phyloP scores from a whole-genome alignment of 2,329 filamentous ascomycete genomes.

The Phialophora expanda region DNA sequence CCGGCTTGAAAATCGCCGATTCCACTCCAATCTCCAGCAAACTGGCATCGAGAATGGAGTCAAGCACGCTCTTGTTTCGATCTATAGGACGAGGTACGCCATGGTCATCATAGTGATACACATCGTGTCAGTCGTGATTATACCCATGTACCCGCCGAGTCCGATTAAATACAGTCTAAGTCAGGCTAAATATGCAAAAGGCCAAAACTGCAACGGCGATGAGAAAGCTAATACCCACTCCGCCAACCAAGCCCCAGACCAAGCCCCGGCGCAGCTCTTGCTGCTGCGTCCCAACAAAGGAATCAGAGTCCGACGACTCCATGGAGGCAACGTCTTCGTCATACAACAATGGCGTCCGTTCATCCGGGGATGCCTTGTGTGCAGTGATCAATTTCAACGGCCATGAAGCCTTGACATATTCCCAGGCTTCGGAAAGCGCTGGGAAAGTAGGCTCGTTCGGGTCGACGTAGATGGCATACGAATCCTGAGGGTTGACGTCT shows the following conservation, averaged over 20 bases:
- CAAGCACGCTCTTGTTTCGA: not conserved
- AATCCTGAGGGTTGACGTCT: slow-evolving; percentile 62
- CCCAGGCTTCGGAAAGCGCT: slow-evolving; percentile 60
- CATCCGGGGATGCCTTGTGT: not conserved
- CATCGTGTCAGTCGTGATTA: not conserved
- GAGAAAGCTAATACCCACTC: slow-evolving; percentile 5
- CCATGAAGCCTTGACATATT: slow-evolving; percentile 4
- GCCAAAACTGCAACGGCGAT: slow-evolving; percentile 10
- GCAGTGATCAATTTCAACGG: slow-evolving; percentile 1
- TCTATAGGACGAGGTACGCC: not conserved
- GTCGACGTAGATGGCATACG: slow-evolving; percentile 76
- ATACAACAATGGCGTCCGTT: slow-evolving; percentile 10
- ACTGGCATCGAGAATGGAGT: not conserved
- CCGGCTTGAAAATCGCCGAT: not conserved
- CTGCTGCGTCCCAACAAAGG: slow-evolving; percentile 8
- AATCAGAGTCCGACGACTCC: slow-evolving; percentile 14
- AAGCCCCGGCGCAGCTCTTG: slow-evolving; percentile 8
- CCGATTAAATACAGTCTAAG: not conserved
- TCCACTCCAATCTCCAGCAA: not conserved
- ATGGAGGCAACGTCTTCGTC: slow-evolving; percentile 12
- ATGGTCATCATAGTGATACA: slow-evolving; percentile 1
- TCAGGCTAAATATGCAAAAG: slow-evolving; percentile 7
- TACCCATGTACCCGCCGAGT: not conserved
- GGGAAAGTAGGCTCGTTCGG: slow-evolving; percentile 69
- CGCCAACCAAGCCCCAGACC: slow-evolving; percentile 17